Percentiles rank a stretch among this genome's conserved stretches.
phyloP scores from a whole-genome alignment of 495 filamentous ascomycete genomes.

The Penicillium silybi region DNA sequence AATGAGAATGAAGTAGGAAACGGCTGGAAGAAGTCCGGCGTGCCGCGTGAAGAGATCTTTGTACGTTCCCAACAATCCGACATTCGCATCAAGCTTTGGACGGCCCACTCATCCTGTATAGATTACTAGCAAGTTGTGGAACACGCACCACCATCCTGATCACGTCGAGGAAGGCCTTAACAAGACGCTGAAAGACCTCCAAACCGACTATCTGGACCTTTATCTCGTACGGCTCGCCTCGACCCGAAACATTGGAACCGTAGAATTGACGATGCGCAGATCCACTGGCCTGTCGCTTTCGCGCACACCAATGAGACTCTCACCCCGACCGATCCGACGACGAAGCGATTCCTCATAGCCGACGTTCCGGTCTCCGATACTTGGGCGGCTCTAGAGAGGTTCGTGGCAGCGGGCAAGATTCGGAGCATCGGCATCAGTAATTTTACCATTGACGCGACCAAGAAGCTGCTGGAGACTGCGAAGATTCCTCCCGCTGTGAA shows the following conservation, averaged over 20 bases:
- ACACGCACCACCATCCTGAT: slow-evolving; percentile 41
- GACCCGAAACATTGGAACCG: neutral
- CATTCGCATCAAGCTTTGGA: too few relatives aligned
- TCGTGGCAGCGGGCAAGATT: slow-evolving; percentile 62
- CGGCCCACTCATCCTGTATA: neutral
- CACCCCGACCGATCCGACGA: slow-evolving; percentile 29
- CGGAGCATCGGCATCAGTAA: slow-evolving; percentile 81
- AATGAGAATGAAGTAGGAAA: slow-evolving; percentile 45
- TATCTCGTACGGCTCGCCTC: slow-evolving; percentile 39
- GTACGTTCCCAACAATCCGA: slow-evolving; percentile 15
- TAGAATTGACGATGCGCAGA: slow-evolving; percentile 14
- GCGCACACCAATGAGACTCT: slow-evolving; percentile 60
- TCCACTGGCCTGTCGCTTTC: slow-evolving; percentile 46
- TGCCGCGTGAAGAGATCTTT: slow-evolving; percentile 42
- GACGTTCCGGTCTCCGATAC: slow-evolving; percentile 39
- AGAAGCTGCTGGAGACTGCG: slow-evolving; percentile 61
- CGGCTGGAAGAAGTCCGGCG: slow-evolving; percentile 39
- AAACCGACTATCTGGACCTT: slow-evolving; percentile 42
- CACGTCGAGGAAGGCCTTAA: slow-evolving; percentile 37
- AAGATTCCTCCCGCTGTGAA: slow-evolving; percentile 65
- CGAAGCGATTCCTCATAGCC: slow-evolving; percentile 33
- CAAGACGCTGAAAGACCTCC: slow-evolving; percentile 40
- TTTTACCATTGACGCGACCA: slow-evolving; percentile 60
- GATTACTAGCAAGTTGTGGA: slow-evolving; percentile 45
- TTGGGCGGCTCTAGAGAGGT: slow-evolving; percentile 70